These are phyloP conservation scores for Aspergillus jensenii DNA, from an alignment of 2,329 filamentous ascomycete species.

Conservation along the genomic window DNA sequence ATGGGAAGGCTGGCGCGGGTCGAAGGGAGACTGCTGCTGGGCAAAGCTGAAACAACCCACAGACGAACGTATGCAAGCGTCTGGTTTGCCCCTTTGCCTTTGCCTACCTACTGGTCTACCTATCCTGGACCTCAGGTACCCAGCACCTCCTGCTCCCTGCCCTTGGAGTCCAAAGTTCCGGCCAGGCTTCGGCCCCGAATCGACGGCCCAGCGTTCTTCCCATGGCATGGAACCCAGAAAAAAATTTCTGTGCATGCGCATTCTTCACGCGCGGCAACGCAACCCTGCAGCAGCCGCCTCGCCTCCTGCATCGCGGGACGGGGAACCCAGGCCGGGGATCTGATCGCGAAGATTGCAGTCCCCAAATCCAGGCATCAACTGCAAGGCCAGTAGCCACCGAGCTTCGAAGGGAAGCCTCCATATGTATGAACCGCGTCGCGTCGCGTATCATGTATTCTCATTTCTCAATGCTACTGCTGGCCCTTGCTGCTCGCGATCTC, in stretches of 20 bases:
- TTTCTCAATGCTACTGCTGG: background rate
- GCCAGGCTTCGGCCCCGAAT: background rate
- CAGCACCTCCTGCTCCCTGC: background rate
- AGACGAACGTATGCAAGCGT: background rate
- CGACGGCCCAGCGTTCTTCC: background rate
- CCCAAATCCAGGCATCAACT: background rate
- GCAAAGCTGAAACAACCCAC: background rate
- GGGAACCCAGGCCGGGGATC: background rate
- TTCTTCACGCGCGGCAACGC: background rate
- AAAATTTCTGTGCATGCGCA: conserved; percentile 1
- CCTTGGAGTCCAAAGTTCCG: background rate
- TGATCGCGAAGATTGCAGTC: background rate
- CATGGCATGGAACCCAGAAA: background rate
- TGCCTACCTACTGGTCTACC: background rate
- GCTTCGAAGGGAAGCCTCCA: background rate
- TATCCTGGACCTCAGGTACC: background rate
- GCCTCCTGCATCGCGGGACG: background rate
- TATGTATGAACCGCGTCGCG: background rate
- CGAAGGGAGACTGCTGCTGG: background rate
- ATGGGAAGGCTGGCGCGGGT: background rate
- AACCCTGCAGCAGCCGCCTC: background rate
- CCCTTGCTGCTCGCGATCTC: background rate
- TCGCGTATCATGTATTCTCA: background rate
- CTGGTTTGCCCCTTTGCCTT: background rate
- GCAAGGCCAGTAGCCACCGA: background rate